These are phyloP conservation scores for Brassica nigra DNA, from an alignment of 345 rosid genomes.

Conservation along the genomic window DNA sequence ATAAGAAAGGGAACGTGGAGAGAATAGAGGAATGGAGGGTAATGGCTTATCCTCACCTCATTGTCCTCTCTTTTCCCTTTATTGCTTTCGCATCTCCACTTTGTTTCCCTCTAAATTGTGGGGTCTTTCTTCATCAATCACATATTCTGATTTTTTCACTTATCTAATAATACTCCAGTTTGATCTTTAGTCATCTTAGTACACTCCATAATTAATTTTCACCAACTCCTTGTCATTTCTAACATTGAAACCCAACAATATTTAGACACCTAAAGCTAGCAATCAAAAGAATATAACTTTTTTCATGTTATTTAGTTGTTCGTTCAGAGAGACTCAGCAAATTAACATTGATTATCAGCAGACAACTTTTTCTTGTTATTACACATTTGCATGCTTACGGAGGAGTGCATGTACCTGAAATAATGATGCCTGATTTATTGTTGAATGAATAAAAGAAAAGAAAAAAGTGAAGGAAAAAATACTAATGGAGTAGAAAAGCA, in stretches of 20 bases:
- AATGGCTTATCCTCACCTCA: slow-evolving; percentile 33
- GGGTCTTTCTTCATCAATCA: neutral
- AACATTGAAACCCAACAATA: slow-evolving; percentile 1
- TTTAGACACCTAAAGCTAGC: slow-evolving; percentile 1
- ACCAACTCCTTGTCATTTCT: neutral
- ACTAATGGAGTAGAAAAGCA: neutral
- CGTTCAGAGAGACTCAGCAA: slow-evolving; percentile 1
- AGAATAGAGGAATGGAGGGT: slow-evolving; percentile 32
- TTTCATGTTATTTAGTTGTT: neutral
- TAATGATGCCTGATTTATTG: slow-evolving; percentile 1
- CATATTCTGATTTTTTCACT: neutral
- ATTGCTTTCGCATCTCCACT: slow-evolving; percentile 35
- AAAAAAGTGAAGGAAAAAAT: neutral
- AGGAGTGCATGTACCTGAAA: slow-evolving; percentile 20
- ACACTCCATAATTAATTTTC: neutral
- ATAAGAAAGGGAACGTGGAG: slow-evolving; percentile 34
- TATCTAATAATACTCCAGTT: slow-evolving; percentile 16
- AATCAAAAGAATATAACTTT: neutral
- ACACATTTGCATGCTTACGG: neutral
- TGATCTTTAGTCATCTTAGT: neutral
- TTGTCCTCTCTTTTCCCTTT: slow-evolving; percentile 32
- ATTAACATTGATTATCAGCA: neutral
- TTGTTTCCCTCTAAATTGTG: slow-evolving; percentile 33
- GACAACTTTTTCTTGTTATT: neutral
- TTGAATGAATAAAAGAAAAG: neutral